Evolutionary conservation across 176 grass and related monocot species (phyloP).

Genomic region (Paspalum notatum): DNA sequence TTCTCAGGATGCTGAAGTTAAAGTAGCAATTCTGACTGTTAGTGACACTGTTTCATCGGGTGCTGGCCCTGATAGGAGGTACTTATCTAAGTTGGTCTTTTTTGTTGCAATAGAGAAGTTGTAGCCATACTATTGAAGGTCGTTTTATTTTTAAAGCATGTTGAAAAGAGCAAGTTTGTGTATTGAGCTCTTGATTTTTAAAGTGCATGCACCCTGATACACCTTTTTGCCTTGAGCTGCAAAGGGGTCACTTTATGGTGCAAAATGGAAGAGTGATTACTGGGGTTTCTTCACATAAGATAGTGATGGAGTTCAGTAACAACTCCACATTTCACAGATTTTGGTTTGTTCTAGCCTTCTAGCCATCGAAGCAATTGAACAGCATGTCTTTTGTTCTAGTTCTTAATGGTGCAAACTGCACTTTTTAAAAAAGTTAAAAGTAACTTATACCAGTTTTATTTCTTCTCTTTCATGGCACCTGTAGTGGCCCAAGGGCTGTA

Average conservation of each 20-base stretch:
- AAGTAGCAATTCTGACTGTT: conserved; percentile 92
- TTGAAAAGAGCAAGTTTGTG: not conserved
- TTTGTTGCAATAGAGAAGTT: not conserved
- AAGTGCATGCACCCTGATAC: conserved; percentile 78
- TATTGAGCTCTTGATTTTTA: conserved; percentile 6
- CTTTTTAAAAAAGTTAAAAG: not conserved
- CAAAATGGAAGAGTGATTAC: conserved; percentile 58
- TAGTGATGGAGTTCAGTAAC: conserved; percentile 37
- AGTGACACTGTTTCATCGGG: conserved; percentile 96
- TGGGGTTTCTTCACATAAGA: conserved; percentile 48
- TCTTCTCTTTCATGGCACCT: not conserved
- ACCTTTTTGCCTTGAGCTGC: conserved; percentile 60
- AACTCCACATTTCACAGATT: conserved; percentile 41
- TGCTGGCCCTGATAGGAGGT: conserved; percentile 89
- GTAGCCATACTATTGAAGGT: conserved; percentile 1
- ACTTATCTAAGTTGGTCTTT: conserved; percentile 22
- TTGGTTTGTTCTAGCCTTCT: conserved; percentile 1
- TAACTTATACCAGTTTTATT: not conserved
- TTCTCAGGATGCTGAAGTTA: conserved; percentile 52
- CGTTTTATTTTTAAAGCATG: not conserved
- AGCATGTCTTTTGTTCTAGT: not conserved
- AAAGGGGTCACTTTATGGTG: conserved; percentile 80
- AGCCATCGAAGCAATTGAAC: not conserved
- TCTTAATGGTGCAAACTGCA: not conserved
- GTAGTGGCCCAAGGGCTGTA: conserved; percentile 86